phyloP scores from a whole-genome alignment of 306 rosid species.

The Vachellia collinsii region DNA sequence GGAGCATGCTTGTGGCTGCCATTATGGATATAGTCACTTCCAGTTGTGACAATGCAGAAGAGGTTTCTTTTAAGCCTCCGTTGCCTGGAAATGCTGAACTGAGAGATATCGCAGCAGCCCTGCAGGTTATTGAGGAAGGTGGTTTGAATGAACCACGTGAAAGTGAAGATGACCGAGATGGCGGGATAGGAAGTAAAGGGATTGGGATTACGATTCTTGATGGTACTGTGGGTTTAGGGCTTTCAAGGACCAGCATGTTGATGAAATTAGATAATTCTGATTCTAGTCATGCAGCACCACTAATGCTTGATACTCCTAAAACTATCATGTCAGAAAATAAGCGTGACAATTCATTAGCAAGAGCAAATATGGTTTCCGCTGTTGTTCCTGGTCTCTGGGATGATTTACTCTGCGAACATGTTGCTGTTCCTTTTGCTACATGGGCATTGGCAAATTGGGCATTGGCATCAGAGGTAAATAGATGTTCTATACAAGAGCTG shows the following conservation, averaged over 20 bases:
- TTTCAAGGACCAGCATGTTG: conserved; percentile 54
- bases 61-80: conserved; percentile 62
- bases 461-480: conserved; percentile 68
- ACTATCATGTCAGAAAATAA: conserved; percentile 46
- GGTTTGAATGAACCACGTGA: conserved; percentile 73
- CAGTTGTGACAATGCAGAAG: conserved; percentile 70
- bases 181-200: conserved; percentile 68
- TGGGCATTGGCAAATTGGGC: conserved; percentile 99
- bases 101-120: conserved; percentile 84
- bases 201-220: conserved; percentile 88
- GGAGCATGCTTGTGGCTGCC: conserved; percentile 99
- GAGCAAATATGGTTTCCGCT: conserved; percentile 53
- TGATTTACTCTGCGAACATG: conserved; percentile 92
- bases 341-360: conserved; percentile 45
- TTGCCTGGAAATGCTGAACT: conserved; percentile 82
- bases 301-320: conserved; percentile 34
- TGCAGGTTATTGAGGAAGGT: conserved; percentile 92
- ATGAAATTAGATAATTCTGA: conserved; percentile 54
- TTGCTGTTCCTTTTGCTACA: conserved; percentile 96
- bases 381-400: conserved; percentile 99
- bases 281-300: conserved; percentile 41
- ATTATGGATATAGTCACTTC: conserved; percentile 94
- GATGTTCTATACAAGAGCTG: conserved; percentile 75
- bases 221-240: conserved; percentile 78
- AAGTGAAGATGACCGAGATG: conserved; percentile 59